These are phyloP conservation scores for Neohortaea acidophila DNA, from an alignment of 495 filamentous ascomycete genomes.

Conservation along the genomic window DNA sequence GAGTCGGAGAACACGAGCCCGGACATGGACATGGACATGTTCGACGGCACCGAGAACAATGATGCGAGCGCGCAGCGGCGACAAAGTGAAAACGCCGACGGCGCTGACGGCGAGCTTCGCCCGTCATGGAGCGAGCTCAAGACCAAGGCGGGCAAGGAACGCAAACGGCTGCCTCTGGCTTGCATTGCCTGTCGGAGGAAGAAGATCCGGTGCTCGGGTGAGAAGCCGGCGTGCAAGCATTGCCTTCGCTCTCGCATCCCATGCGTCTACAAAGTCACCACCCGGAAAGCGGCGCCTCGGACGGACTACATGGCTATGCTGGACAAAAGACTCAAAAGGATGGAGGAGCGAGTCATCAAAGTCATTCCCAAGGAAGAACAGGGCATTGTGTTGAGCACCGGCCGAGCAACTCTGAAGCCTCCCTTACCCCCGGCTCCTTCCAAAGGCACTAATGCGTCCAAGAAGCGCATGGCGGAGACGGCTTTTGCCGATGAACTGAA, in stretches of 20 bases:
- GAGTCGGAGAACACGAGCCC: no score
- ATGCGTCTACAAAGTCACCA: conserved; percentile 97
- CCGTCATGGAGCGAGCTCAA: conserved; percentile 93
- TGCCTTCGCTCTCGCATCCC: conserved; percentile 86
- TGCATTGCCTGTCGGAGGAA: conserved; percentile 94
- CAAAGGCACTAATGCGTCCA: conserved; percentile 38
- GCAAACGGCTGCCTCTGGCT: conserved; percentile 81
- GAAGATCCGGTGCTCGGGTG: conserved; percentile 95
- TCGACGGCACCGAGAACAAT: no score
- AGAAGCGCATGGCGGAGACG: conserved; percentile 76
- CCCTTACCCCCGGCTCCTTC: conserved; percentile 44
- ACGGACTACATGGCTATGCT: conserved; percentile 99
- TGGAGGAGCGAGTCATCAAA: conserved; percentile 97
- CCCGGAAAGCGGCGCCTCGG: conserved; percentile 83
- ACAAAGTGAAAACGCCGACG: conserved; percentile 36
- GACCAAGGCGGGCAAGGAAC: conserved; percentile 94
- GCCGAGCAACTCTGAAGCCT: conserved; percentile 67
- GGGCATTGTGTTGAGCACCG: conserved; percentile 43
- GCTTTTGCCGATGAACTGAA: conserved; percentile 76
- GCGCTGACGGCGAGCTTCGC: conserved; percentile 12
- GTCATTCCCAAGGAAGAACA: conserved; percentile 75
- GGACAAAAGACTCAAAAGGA: conserved; percentile 64
- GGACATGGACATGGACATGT: no score
- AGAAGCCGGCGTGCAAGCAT: conserved; percentile 95
- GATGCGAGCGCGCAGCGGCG: no score